phyloP scores from a whole-genome alignment of 352 stramenopile genomes.

The Globisporangium canariense region DNA sequence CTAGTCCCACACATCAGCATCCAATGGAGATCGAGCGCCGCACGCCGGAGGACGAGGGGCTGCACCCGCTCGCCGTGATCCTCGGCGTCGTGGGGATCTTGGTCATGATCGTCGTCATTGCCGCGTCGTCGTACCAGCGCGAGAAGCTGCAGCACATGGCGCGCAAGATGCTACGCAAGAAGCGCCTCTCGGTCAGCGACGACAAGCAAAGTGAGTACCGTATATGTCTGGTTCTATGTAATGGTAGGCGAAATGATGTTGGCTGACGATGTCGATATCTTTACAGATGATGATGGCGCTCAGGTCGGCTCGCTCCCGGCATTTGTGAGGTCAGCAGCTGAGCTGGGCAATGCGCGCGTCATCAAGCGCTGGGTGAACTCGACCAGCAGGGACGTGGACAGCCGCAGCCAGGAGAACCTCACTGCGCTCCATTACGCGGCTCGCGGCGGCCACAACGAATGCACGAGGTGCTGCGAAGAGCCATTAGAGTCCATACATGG shows the following conservation, averaged over 20 bases:
- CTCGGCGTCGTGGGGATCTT: conserved; percentile 60
- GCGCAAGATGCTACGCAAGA: conserved; percentile 71
- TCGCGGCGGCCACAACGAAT: conserved; percentile 77
- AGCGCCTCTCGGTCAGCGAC: conserved; percentile 42
- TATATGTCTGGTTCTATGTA: not conserved
- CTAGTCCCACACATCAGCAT: not conserved
- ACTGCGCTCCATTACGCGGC: conserved; percentile 77
- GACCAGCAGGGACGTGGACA: conserved; percentile 59
- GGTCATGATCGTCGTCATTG: conserved; percentile 58
- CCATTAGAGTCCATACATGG: not conserved
- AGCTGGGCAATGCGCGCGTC: conserved; percentile 71
- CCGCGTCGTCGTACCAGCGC: conserved; percentile 73
- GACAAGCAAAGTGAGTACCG: conserved; percentile 35
- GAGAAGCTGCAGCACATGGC: conserved; percentile 80
- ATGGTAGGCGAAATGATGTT: not conserved
- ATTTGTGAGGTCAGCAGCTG: conserved; percentile 64
- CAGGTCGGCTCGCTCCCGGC: conserved; percentile 43
- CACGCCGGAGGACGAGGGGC: conserved; percentile 17
- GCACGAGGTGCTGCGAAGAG: conserved; percentile 33
- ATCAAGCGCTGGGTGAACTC: conserved; percentile 82
- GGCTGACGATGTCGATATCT: not conserved
- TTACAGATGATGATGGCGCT: conserved; percentile 29
- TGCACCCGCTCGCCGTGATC: conserved; percentile 69
- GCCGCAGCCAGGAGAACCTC: conserved; percentile 69
- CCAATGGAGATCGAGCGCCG: conserved; percentile 20